Evolutionary conservation across 106 monocot genomes (phyloP).

Genomic region (Amphibolis antarctica): DNA sequence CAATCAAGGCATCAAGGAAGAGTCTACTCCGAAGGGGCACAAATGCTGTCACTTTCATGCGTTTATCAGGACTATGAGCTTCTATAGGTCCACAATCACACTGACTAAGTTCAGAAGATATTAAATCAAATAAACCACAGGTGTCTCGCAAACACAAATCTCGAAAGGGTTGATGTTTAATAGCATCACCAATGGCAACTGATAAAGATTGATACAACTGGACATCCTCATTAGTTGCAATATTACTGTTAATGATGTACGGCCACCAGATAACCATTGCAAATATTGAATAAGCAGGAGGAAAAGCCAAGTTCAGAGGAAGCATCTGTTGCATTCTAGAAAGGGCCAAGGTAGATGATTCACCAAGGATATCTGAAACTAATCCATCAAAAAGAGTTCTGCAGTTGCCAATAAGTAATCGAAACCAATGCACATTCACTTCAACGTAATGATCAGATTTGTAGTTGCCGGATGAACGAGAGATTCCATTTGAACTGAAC

Average conservation of each 20-base stretch:
- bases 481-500: constrained; percentile 67
- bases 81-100: constrained; percentile 87
- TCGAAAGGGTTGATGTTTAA: constrained; percentile 83
- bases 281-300: constrained; percentile 90
- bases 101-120: constrained; percentile 63
- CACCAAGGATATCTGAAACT: constrained; percentile 71
- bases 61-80: constrained; percentile 59
- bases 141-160: constrained; percentile 61
- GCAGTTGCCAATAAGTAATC: constrained; percentile 75
- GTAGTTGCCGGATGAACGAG: constrained; percentile 46
- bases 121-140: constrained; percentile 50
- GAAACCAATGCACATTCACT: constrained; percentile 81
- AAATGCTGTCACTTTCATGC: constrained; percentile 62
- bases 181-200: constrained; percentile 51
- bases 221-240: constrained; percentile 61
- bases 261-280: constrained; percentile 83
- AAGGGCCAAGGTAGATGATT: constrained; percentile 55
- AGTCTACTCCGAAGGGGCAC: constrained; percentile 78
- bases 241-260: constrained; percentile 56
- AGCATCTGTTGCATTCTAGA: constrained; percentile 80
- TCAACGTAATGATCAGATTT: constrained; percentile 50
- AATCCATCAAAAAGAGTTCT: constrained; percentile 76
- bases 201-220: constrained; percentile 59
- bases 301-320: constrained; percentile 51
- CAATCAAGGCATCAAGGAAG: constrained; percentile 78